Base-by-base conservation (phyloP, 2,329 filamentous ascomycete species). In the Colletotrichum viniferum region DNA sequence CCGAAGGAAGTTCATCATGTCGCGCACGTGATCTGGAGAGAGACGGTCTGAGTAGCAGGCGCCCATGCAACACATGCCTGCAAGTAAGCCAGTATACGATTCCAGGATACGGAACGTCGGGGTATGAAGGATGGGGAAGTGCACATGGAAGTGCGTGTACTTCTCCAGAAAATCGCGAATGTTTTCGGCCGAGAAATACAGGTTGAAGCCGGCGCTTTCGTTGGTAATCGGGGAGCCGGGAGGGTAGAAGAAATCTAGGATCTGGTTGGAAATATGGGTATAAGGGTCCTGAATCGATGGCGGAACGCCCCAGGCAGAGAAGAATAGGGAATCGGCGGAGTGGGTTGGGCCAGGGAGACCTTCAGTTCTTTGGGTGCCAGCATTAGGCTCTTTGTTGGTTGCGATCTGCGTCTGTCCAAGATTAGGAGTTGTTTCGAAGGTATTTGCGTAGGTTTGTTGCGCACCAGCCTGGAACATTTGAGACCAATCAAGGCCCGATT, bases 381-480 rank as follows among this genome's bases (percentile, higher is more conserved):
- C 83, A 83, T 88, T 91, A 88, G 89, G 90, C 86, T 92, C 93
- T 86, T 87, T 88, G 89, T 93, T 94, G 88, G 90, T 91, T 88
- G 87, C 89, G 88, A 91, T 93, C 89, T 92, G 92, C 85, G 88
- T 92, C 87, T 92, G 90, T 85, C 90, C 89, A 89, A 90, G 88
- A 88, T 93, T 93, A 89, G 92, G 86, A 84, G 92, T 86, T 84
- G 88, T 26, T 61, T 55, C 86, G 86, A 90, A 92, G 83, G 89
- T 88, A 83, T 87, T 90, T 87, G 90, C 90, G 86, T 91, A 92
- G 85, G 89, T 87, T 85, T 92, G 88, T 85, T 93, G 91, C 87
- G 91, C 89, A 90, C 92, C 92, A 87, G 92, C 85, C 87, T 93
- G 93, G 88, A 95, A 95, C 92, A 95, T 94, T 83, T 93, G 90